Base-by-base conservation (phyloP, 345 rosid species). In the Eucalyptus cloeziana region DNA sequence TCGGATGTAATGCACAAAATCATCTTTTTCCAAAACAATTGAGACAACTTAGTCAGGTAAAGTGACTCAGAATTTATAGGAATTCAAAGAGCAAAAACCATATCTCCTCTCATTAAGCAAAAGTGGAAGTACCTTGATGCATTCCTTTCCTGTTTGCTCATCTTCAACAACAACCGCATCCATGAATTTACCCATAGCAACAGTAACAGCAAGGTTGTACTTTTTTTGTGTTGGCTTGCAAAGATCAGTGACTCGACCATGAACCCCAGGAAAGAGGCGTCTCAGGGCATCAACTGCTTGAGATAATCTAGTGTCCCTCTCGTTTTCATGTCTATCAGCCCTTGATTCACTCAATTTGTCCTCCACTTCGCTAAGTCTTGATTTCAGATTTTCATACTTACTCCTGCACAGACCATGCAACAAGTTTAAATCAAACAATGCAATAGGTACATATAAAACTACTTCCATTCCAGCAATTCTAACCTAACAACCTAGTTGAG, bases 161-260 rank as follows among this genome's bases (percentile, higher is more conserved):
- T 98, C 98, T 91, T 98, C 99, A 49, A 97, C 99, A 86, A 98
- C 99, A 69, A 97, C 97, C 7, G 99, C 97, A 94, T 98, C 99
- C 99, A 98, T 98, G 92, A 98, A 98, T 94, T 90, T 96, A 49
- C 99, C 99, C 99, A 98, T 98, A 50, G 98, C 97, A 91, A 98
- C 99, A 88, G 99, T 98, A 90, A 98, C 96, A 89, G 99, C 99
- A 92, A 98, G 98, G 91, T 98, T 95, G 92, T 96, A 97, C 91
- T 98, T 98, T 93, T 96, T 95, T 90, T 92, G 95, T 62, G 95
- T 95, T 92, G 99, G 99, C 93, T 96, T 95, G 93, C 98, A 98
- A 88, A 98, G 97, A 90, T 97, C 98, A 90, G 98, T 97, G 93
- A 98, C 96, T 87, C 99, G 98, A 89, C 99, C 99, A 92, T 95